Evolutionary conservation across 2,329 filamentous ascomycete genomes (phyloP).

Genomic region (Fusarium hainanense): DNA sequence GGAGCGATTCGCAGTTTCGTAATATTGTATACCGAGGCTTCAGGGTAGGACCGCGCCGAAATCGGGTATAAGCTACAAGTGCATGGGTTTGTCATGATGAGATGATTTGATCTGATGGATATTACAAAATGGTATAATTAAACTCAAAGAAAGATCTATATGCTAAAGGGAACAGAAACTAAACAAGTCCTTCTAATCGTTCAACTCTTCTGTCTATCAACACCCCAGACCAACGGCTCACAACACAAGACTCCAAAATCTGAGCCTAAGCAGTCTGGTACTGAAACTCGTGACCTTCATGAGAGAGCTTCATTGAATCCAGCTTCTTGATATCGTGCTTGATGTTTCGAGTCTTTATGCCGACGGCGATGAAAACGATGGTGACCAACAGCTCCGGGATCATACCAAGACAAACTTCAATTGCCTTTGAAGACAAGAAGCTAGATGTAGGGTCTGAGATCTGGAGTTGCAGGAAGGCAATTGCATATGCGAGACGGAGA

Average conservation of each 20-base stretch:
- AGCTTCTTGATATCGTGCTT: conserved; percentile 13
- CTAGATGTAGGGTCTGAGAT: conserved; percentile 8
- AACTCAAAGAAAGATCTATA: neutral
- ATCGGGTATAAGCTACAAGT: neutral
- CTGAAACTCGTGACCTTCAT: conserved; percentile 1
- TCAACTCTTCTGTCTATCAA: no score
- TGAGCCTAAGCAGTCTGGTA: neutral
- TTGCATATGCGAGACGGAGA: conserved; percentile 11
- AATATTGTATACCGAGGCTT: neutral
- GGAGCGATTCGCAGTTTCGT: neutral
- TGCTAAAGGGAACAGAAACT: accelerated
- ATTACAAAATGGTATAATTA: neutral
- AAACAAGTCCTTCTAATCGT: no score
- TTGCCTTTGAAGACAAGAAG: conserved; percentile 14
- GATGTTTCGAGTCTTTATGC: conserved; percentile 2
- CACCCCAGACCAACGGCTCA: no score
- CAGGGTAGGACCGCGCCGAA: neutral
- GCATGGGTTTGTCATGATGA: neutral
- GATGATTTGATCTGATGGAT: no score
- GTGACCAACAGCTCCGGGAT: conserved; percentile 12
- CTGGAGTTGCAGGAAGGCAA: conserved; percentile 7
- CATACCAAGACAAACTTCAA: conserved; percentile 8
- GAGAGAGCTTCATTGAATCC: neutral
- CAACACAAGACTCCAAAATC: no score
- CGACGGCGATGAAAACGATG: conserved; percentile 1